Evolutionary conservation across 2,329 filamentous ascomycete species (phyloP).

Genomic region (Tolypocladium ovalisporum): DNA sequence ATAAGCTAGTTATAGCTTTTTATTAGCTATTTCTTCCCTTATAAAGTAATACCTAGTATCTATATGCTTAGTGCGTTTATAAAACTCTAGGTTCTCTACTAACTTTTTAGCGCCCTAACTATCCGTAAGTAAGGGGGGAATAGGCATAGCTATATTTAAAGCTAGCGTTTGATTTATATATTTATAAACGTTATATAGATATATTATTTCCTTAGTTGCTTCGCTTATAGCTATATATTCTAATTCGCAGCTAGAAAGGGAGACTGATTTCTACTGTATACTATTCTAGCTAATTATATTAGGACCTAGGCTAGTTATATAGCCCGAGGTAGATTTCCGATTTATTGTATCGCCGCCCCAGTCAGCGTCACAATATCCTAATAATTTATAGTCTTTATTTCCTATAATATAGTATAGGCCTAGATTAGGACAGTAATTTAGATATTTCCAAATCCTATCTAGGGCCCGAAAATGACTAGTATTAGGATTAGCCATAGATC

Average conservation of each 20-base stretch:
- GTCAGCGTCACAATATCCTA: neutral
- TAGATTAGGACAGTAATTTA: too few relatives aligned
- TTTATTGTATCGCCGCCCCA: neutral
- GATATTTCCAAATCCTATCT: too few relatives aligned
- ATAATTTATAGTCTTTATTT: too few relatives aligned
- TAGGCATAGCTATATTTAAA: neutral
- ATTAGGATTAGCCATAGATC: too few relatives aligned
- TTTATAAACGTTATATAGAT: neutral
- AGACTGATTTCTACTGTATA: neutral
- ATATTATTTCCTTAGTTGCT: neutral
- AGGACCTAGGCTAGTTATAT: neutral
- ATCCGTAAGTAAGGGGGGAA: neutral
- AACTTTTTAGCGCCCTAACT: neutral
- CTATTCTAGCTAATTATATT: neutral
- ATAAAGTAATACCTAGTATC: neutral
- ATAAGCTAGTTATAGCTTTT: neutral
- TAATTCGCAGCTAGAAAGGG: neutral
- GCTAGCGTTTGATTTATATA: neutral
- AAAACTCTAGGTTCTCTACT: neutral
- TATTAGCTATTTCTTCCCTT: neutral
- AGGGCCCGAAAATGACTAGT: too few relatives aligned
- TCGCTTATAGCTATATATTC: neutral
- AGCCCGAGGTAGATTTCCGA: neutral
- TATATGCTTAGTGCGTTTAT: neutral
- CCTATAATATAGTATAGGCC: too few relatives aligned